These are phyloP conservation scores for Podila verticillata DNA, from an alignment of 192 early-diverging fungal species.

Conservation along the genomic window DNA sequence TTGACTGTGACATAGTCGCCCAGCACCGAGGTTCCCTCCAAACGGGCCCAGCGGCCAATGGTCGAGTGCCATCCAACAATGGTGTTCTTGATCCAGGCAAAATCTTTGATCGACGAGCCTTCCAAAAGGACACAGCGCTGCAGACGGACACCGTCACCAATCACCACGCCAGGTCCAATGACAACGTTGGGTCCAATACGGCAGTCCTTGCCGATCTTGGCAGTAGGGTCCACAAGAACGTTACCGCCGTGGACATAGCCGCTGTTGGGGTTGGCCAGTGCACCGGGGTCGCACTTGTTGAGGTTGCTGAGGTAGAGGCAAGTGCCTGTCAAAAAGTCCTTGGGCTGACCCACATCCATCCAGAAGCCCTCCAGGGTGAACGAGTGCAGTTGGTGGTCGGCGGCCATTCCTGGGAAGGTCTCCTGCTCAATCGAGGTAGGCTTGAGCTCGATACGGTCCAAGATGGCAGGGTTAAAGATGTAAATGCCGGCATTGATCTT, in stretches of 20 bases:
- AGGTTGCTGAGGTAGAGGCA: constrained; percentile 91
- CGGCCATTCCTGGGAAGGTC: constrained; percentile 95
- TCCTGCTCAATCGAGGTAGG: constrained; percentile 99
- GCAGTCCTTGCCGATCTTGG: constrained; percentile 95
- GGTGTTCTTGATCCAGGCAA: constrained; percentile 87
- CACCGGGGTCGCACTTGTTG: constrained; percentile 77
- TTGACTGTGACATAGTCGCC: constrained; percentile 96
- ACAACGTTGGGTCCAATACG: constrained; percentile 98
- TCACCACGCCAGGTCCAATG: constrained; percentile 88
- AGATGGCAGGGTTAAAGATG: constrained; percentile 91
- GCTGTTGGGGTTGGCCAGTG: constrained; percentile 72
- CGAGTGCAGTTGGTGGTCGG: constrained; percentile 87
- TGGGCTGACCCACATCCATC: constrained; percentile 99
- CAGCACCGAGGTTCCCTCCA: constrained; percentile 92
- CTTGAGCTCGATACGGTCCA: constrained; percentile 91
- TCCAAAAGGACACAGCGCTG: constrained; percentile 91
- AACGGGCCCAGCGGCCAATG: constrained; percentile 94
- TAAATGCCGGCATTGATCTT: constrained; percentile 99
- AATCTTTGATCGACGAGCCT: constrained; percentile 84
- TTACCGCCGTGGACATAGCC: constrained; percentile 85
- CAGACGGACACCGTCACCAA: constrained; percentile 96
- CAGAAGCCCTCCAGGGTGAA: constrained; percentile 97
- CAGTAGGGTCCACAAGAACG: constrained; percentile 91
- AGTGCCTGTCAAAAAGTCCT: constrained; percentile 97
- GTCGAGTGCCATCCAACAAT: constrained; percentile 98